Evolutionary conservation across 306 rosid genomes (phyloP).

Genomic region (Cucurbita maxima): DNA sequence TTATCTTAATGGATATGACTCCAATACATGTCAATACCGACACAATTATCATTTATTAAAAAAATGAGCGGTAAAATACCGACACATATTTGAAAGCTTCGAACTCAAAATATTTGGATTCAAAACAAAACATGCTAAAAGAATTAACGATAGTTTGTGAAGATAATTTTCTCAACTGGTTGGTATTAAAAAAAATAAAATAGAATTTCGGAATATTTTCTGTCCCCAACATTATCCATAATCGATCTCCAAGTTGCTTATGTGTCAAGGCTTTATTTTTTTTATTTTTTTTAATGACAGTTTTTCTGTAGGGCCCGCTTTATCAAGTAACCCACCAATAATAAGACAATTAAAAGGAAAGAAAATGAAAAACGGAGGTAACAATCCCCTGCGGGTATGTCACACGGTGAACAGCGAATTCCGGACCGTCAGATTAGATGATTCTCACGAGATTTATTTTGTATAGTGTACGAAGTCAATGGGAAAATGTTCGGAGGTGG

Average conservation of each 20-base stretch:
- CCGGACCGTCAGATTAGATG: background rate
- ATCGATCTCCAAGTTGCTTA: background rate
- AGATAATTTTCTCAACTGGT: no score
- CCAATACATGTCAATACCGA: no score
- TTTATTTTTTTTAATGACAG: background rate
- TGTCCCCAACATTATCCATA: background rate
- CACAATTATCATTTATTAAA: no score
- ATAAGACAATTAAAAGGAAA: background rate
- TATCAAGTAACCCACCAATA: background rate
- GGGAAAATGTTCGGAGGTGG: background rate
- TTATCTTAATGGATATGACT: no score
- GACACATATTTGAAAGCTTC: no score
- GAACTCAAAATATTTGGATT: no score
- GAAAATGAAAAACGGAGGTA: background rate
- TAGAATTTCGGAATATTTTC: background rate
- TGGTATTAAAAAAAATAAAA: background rate
- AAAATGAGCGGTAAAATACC: no score
- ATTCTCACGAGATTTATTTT: constrained; percentile 7
- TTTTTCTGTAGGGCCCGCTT: background rate
- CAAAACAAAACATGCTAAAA: no score
- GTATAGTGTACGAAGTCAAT: constrained; percentile 21
- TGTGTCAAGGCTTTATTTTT: background rate
- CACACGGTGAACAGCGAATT: background rate
- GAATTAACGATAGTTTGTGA: no score
- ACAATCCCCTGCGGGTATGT: background rate